Evolutionary conservation across 2,329 filamentous ascomycete species (phyloP), one percentile per base, ranked within the genome.

Genomic region (Thermoascus crustaceus): DNA sequence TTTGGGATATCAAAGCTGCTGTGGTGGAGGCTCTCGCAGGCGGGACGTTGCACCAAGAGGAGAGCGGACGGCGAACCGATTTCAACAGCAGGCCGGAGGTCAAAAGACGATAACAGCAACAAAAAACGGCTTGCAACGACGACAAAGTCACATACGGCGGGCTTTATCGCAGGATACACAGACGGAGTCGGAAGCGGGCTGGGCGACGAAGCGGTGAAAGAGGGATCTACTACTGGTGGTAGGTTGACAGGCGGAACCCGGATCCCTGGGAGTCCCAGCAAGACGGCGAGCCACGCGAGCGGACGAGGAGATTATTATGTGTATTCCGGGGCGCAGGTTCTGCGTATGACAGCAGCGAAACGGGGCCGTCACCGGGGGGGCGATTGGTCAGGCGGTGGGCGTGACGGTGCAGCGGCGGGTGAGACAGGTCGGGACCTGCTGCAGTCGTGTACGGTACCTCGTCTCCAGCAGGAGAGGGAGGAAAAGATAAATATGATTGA

Each of bases 191-290:
- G n/a, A n/a, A n/a, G n/a, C n/a, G n/a, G n/a, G n/a, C n/a, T n/a
- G n/a, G n/a, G n/a, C n/a, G n/a, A 29, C 14, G 26, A 29, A 29
- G 26, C 26, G 26, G 26, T 29, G 26, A 29, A 17, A 29, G 18
- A 7, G 26, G n/a, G n/a, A n/a, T n/a, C n/a, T 13, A 17, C 13
- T 29, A 5, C 18, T 9, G 26, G 18, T 29, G 11, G 26, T 29
- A 16, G 7, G 18, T 29, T 8, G 26, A 29, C 16, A 29, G 18
- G 7, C 26, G 14, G 18, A 29, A 17, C 16, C 26, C 26, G 18
- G 18, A 17, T 29, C n/a, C 26, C 26, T 29, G 26, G 26, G 26
- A 16, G 14, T 29, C 6, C 26, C 26, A 29, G 26, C 9, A 9
- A 17, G 26, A 29, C 18, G 26, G 26, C 26, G 26, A 29, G 18